Percentiles rank a stretch among this genome's conserved stretches.
Conservation (phyloP, 345 rosid species). For the Xanthoceras sorbifolium region DNA sequence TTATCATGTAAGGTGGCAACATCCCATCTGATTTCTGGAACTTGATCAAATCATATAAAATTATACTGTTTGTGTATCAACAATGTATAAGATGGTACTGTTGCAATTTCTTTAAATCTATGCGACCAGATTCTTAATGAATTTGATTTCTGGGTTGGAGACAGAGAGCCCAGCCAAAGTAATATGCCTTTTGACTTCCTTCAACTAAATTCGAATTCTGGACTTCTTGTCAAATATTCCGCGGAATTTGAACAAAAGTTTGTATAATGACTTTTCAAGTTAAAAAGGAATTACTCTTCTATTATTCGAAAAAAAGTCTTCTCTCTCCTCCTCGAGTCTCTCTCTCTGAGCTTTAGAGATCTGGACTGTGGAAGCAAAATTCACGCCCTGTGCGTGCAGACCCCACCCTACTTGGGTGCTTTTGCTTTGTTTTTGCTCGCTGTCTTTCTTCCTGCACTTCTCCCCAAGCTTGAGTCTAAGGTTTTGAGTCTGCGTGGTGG, state of each 20-base stretch:
- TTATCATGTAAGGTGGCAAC: not conserved
- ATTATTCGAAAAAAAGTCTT: too few species aligned
- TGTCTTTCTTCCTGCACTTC: too few species aligned
- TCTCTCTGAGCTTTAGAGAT: too few species aligned
- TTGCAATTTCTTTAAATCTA: not conserved
- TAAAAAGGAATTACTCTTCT: too few species aligned
- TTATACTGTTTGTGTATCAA: not conserved
- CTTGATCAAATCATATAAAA: not conserved
- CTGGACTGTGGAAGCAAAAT: too few species aligned
- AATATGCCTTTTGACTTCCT: not conserved
- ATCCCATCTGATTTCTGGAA: slow-evolving; percentile 2
- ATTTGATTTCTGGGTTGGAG: not conserved
- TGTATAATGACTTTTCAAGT: not conserved
- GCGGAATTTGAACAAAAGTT: not conserved
- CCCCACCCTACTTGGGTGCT: too few species aligned
- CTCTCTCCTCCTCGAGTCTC: too few species aligned
- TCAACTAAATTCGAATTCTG: not conserved
- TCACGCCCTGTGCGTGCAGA: too few species aligned
- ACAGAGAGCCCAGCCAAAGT: not conserved
- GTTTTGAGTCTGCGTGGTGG: too few species aligned
- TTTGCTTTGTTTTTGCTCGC: too few species aligned
- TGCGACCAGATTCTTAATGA: not conserved
- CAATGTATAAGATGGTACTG: not conserved
- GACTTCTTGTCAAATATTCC: not conserved
- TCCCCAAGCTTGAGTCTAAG: too few species aligned